phyloP scores from a whole-genome alignment of 331 rosid species.

The Quercus phellos region DNA sequence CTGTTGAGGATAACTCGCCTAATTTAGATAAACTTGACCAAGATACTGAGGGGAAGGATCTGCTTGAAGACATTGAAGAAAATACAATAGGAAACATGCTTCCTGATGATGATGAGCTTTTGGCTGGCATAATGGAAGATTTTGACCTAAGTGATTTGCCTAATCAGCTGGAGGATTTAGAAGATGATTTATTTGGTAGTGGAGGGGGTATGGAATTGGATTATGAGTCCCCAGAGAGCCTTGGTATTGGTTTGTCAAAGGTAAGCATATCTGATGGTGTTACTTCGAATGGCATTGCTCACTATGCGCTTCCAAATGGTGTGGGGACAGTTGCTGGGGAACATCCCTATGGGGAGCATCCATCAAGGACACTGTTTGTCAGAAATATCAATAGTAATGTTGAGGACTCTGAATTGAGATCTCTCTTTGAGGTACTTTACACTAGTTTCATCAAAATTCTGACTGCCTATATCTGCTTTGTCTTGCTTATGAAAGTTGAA shows the following conservation, averaged over 20 bases:
- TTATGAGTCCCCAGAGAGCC: constrained; percentile 61
- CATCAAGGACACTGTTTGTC: constrained; percentile 91
- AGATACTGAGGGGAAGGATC: constrained; percentile 45
- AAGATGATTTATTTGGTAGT: constrained; percentile 77
- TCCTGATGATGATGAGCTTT: constrained; percentile 85
- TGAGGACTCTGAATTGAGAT: constrained; percentile 71
- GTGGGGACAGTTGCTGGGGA: constrained; percentile 82
- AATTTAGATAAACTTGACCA: constrained; percentile 30
- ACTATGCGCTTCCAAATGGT: constrained; percentile 59
- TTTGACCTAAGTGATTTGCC: constrained; percentile 83
- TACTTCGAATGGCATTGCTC: constrained; percentile 54
- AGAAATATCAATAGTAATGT: constrained; percentile 90
- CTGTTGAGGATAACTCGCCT: constrained; percentile 48
- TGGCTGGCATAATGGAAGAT: constrained; percentile 84
- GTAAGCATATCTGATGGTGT: constrained; percentile 54
- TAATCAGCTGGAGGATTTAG: constrained; percentile 84
- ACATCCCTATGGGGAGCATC: constrained; percentile 98
- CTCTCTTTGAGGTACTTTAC: constrained; percentile 76
- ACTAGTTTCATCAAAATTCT: constrained; percentile 10
- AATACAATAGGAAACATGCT: constrained; percentile 55
- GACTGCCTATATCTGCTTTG: neutral
- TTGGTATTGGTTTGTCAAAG: constrained; percentile 50
- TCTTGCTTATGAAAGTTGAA: neutral
- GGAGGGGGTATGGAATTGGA: constrained; percentile 94
- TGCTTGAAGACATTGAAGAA: constrained; percentile 44